A percentile compares a stretch with the other conserved stretches of the same genome.
Conservation (phyloP, 1,284 basidiomycete genomes). For the Melampsora americana region DNA sequence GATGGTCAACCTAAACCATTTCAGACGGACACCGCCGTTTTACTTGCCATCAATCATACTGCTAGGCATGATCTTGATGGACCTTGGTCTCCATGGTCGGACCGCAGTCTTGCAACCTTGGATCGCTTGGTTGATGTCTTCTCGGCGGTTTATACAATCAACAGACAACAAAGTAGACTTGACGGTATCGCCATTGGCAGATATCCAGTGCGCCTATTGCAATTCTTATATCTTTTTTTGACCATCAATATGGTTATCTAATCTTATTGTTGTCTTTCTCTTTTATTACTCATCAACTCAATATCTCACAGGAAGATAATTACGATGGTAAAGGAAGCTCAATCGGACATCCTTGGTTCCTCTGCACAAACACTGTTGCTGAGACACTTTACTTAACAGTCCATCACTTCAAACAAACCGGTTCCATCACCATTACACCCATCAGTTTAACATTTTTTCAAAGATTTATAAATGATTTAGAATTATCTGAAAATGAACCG, state of each 20-base stretch:
- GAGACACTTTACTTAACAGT: constrained; percentile 45
- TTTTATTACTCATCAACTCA: neutral
- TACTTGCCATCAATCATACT: constrained; percentile 44
- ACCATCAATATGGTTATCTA: neutral
- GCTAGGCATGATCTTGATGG: constrained; percentile 13
- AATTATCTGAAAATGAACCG: constrained; percentile 9
- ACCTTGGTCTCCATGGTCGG: constrained; percentile 45
- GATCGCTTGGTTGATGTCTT: constrained; percentile 46
- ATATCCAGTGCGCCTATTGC: constrained; percentile 18
- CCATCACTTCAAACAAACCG: constrained; percentile 35
- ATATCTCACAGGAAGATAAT: constrained; percentile 44
- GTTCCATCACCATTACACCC: constrained; percentile 29
- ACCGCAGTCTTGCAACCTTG: constrained; percentile 45
- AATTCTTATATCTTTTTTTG: neutral
- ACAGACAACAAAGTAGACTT: constrained; percentile 18
- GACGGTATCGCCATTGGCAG: constrained; percentile 45
- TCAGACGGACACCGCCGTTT: constrained; percentile 45
- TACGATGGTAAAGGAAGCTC: constrained; percentile 46
- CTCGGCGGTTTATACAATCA: constrained; percentile 45
- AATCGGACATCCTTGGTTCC: constrained; percentile 48
- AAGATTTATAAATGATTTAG: constrained; percentile 12
- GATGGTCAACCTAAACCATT: constrained; percentile 46
- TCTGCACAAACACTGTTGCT: constrained; percentile 45
- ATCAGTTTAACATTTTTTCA: constrained; percentile 34
- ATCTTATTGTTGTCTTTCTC: neutral